Conservation (phyloP, 1,284 basidiomycete genomes). For the Neonothopanus nambi region DNA sequence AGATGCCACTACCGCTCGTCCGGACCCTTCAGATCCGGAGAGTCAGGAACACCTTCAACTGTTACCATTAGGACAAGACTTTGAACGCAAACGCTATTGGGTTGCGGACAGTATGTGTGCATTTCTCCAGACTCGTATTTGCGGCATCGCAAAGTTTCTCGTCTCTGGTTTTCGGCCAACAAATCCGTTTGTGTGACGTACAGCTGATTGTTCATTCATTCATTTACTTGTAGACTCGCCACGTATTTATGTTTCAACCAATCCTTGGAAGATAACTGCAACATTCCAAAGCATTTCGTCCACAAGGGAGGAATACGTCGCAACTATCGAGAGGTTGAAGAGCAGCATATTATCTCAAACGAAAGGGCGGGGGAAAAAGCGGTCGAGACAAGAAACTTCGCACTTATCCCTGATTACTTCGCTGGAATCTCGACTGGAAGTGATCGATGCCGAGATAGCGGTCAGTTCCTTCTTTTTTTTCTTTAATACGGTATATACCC, state of each 20-base stretch:
- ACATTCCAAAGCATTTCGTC: constrained; percentile 69
- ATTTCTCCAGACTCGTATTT: constrained; percentile 54
- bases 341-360: constrained; percentile 35
- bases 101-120: constrained; percentile 76
- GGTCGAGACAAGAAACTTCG: constrained; percentile 48
- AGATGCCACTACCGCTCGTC: constrained; percentile 52
- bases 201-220: constrained; percentile 28
- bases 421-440: constrained; percentile 62
- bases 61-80: constrained; percentile 72
- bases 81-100: constrained; percentile 74
- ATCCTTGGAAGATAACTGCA: constrained; percentile 82
- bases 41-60: constrained; percentile 65
- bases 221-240: constrained; percentile 65
- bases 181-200: constrained; percentile 19
- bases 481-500: background rate
- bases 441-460: constrained; percentile 65
- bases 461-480: constrained; percentile 47
- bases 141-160: constrained; percentile 51
- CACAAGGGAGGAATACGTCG: constrained; percentile 68
- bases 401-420: constrained; percentile 61
- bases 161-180: constrained; percentile 30
- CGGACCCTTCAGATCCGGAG: constrained; percentile 56
- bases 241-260: constrained; percentile 75
- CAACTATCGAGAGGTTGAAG: constrained; percentile 61
- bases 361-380: constrained; percentile 47